These are phyloP conservation scores for Daedaleopsis sinensis DNA, from an alignment of 768 basidiomycete species.

Conservation along the genomic window DNA sequence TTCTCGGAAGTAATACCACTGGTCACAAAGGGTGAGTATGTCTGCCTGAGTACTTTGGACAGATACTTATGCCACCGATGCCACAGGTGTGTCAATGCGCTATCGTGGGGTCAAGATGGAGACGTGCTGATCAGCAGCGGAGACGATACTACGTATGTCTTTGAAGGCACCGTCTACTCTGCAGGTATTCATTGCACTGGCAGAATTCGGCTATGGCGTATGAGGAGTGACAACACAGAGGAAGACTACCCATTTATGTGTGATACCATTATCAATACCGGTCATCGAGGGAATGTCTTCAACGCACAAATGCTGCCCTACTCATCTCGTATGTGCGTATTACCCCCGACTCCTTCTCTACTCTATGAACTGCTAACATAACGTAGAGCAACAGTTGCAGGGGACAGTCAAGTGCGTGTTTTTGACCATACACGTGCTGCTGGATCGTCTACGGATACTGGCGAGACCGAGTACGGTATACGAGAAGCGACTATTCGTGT, in stretches of 20 bases:
- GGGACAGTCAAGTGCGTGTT: conserved; percentile 76
- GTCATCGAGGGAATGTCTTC: conserved; percentile 86
- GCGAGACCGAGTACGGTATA: conserved; percentile 48
- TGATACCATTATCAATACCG: conserved; percentile 71
- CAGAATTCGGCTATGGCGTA: conserved; percentile 80
- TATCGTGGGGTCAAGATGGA: conserved; percentile 73
- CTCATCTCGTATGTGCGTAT: conserved; percentile 73
- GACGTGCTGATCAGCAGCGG: conserved; percentile 69
- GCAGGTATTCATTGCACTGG: background rate
- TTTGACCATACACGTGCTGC: conserved; percentile 61
- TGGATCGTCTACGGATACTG: conserved; percentile 37
- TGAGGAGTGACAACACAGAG: conserved; percentile 48
- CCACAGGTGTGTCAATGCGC: conserved; percentile 68
- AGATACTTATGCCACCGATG: background rate
- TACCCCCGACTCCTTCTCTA: background rate
- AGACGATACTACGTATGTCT: conserved; percentile 67
- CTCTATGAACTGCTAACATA: background rate
- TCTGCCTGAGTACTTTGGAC: background rate
- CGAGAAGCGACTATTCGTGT: conserved; percentile 52
- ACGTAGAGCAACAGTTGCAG: conserved; percentile 69
- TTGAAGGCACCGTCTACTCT: background rate
- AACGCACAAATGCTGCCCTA: conserved; percentile 78
- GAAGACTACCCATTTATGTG: conserved; percentile 68
- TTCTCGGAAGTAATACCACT: conserved; percentile 57
- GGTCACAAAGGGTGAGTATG: conserved; percentile 71